These are phyloP conservation scores for Amesomyces nigricolor DNA, from an alignment of 2,329 filamentous ascomycete genomes.

Conservation along the genomic window DNA sequence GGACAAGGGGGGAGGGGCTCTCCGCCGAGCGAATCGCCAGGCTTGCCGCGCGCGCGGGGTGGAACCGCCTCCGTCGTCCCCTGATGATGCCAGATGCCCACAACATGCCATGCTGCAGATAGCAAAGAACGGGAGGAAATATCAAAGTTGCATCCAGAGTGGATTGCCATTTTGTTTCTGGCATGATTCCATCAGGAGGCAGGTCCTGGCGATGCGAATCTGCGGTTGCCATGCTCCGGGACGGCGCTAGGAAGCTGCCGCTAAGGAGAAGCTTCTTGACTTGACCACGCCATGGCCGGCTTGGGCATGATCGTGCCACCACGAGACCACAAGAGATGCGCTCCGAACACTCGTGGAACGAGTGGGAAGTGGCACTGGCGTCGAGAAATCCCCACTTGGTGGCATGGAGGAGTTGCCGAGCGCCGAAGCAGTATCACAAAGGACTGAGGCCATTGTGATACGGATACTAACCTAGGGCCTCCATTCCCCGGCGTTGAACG, in stretches of 20 bases:
- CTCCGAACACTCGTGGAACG: neutral
- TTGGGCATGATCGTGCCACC: conserved; percentile 3
- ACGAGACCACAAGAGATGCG: neutral
- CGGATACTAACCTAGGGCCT: too few relatives aligned
- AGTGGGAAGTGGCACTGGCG: neutral
- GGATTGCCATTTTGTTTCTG: conserved; percentile 1
- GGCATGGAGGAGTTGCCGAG: conserved; percentile 4
- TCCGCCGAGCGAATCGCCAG: conserved; percentile 17
- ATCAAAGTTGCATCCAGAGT: conserved; percentile 5
- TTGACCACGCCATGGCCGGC: neutral
- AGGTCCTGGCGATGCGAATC: neutral
- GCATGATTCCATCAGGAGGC: conserved; percentile 1
- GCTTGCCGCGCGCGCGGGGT: conserved; percentile 14
- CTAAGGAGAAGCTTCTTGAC: neutral
- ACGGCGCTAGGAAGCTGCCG: conserved; percentile 3
- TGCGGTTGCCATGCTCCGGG: neutral
- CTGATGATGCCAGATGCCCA: neutral
- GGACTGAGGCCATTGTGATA: neutral
- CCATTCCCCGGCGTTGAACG: neutral
- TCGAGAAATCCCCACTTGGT: neutral
- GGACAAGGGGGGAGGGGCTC: conserved; percentile 1
- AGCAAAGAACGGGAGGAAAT: neutral
- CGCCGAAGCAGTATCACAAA: neutral
- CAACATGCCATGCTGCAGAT: neutral
- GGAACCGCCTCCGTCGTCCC: neutral